These are phyloP conservation scores for Prunus salicina DNA, from an alignment of 306 rosid genomes.

Conservation along the genomic window DNA sequence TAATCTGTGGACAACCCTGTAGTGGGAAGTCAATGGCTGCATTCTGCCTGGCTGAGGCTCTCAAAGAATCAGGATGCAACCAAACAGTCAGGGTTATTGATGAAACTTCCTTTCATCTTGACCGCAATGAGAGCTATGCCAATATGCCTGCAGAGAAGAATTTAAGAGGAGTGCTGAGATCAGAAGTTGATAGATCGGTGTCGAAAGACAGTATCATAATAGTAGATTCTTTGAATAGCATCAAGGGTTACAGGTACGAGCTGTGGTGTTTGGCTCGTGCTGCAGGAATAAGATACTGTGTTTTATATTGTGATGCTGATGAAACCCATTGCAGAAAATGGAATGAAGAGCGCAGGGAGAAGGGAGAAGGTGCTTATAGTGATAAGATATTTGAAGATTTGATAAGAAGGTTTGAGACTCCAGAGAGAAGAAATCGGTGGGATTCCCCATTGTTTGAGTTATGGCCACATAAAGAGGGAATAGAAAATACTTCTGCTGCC, in stretches of 20 bases:
- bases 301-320: constrained; percentile 71
- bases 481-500: constrained; percentile 55
- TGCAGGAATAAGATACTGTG: constrained; percentile 80
- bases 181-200: constrained; percentile 85
- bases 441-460: constrained; percentile 90
- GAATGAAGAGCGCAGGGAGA: constrained; percentile 75
- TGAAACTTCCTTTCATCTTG: constrained; percentile 76
- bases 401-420: constrained; percentile 82
- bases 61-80: constrained; percentile 57
- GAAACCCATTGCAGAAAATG: constrained; percentile 65
- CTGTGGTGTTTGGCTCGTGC: constrained; percentile 98
- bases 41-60: constrained; percentile 53
- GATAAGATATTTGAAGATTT: constrained; percentile 78
- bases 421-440: constrained; percentile 87
- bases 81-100: constrained; percentile 59
- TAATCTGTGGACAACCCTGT: constrained; percentile 90
- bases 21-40: constrained; percentile 78
- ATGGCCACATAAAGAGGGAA: constrained; percentile 65
- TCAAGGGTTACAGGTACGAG: constrained; percentile 91
- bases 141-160: constrained; percentile 89
- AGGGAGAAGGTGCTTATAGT: constrained; percentile 55
- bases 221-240: constrained; percentile 82
- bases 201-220: constrained; percentile 67
- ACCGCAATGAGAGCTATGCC: constrained; percentile 78
- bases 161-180: constrained; percentile 83